A percentile compares a stretch with the other conserved stretches of the same genome.
These are phyloP conservation scores for Zygotorulaspora chibaensis DNA, from an alignment of 805 yeast genomes.

Conservation along the genomic window DNA sequence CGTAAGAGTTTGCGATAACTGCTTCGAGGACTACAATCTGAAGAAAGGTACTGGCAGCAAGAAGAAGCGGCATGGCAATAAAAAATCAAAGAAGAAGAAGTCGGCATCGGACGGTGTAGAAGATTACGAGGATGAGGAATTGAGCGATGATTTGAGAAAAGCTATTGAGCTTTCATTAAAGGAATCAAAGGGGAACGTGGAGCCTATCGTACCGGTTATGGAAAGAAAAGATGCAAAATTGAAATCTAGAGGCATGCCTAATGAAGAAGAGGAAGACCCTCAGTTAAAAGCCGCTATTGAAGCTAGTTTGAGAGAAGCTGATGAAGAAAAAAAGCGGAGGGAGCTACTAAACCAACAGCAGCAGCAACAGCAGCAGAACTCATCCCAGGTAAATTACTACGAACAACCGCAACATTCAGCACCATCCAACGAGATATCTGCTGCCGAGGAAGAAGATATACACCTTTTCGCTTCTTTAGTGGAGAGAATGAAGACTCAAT, in stretches of 20 bases:
- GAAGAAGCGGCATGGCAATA: conserved; percentile 15
- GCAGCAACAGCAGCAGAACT: conserved; percentile 10
- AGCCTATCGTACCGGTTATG: conserved; percentile 31
- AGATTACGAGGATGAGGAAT: conserved; percentile 70
- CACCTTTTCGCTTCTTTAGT: conserved; percentile 66
- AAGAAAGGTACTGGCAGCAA: conserved; percentile 31
- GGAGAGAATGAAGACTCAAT: conserved; percentile 46
- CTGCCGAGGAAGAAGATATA: conserved; percentile 66
- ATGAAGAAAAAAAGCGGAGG: conserved; percentile 36
- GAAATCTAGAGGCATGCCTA: conserved; percentile 1
- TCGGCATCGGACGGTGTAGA: conserved; percentile 37
- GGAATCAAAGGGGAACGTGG: conserved; percentile 39
- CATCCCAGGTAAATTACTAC: conserved; percentile 8
- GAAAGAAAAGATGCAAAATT: conserved; percentile 9
- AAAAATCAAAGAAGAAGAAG: conserved; percentile 26
- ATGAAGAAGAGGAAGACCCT: conserved; percentile 66
- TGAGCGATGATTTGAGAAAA: conserved; percentile 47
- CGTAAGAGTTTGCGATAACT: conserved; percentile 91
- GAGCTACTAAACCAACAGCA: conserved; percentile 10
- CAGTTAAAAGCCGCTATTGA: conserved; percentile 93
- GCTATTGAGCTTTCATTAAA: conserved; percentile 78
- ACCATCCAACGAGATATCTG: conserved; percentile 40
- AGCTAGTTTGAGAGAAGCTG: conserved; percentile 77
- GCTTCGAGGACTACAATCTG: conserved; percentile 56
- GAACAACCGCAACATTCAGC: conserved; percentile 5